Conservation (phyloP, 495 filamentous ascomycete species). For the Clohesyomyces aquaticus region DNA sequence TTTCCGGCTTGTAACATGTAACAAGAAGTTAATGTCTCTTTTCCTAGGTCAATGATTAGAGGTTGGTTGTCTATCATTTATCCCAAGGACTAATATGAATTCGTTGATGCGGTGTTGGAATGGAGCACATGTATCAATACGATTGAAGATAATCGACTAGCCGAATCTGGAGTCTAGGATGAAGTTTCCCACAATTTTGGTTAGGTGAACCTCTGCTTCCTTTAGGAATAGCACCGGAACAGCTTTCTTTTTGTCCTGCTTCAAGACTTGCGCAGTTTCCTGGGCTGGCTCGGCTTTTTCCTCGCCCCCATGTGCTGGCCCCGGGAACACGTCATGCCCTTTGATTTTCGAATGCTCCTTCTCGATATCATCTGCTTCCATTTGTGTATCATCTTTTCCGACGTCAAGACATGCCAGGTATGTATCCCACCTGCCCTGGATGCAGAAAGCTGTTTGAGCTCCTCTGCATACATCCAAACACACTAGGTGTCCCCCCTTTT, state of each 20-base stretch:
- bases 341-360: slow-evolving; percentile 3
- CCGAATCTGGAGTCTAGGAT: slow-evolving; percentile 10
- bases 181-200: slow-evolving; percentile 4
- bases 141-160: background rate
- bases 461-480: slow-evolving; percentile 34
- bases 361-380: slow-evolving; percentile 12
- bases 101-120: background rate
- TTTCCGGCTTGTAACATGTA: background rate
- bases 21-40: background rate
- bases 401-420: slow-evolving; percentile 9
- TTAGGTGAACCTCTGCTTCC: background rate
- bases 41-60: background rate
- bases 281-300: slow-evolving; percentile 5
- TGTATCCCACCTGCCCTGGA: slow-evolving; percentile 5
- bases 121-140: background rate
- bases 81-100: background rate
- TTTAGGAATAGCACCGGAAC: slow-evolving; percentile 12
- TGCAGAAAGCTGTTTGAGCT: background rate
- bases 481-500: slow-evolving; percentile 30
- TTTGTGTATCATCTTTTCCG: slow-evolving; percentile 8
- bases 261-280: background rate
- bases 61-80: background rate
- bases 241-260: slow-evolving; percentile 1
- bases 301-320: background rate
- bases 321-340: background rate